These are phyloP conservation scores for Spathaspora arborariae DNA, from an alignment of 805 yeast species.

Conservation along the genomic window DNA sequence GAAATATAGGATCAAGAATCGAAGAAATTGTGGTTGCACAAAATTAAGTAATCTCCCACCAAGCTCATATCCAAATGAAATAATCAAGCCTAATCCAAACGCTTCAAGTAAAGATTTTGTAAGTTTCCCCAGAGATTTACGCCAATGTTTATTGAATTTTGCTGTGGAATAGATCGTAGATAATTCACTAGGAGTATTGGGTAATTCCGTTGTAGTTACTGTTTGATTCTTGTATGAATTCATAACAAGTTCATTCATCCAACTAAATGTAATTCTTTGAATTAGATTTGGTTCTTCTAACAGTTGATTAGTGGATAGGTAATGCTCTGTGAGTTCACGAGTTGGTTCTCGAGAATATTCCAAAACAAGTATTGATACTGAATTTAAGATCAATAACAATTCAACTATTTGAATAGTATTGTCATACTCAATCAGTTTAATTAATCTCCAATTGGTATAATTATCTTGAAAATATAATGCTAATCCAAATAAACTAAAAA, in stretches of 20 bases:
- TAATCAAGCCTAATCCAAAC: slow-evolving; percentile 21
- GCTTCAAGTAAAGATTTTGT: slow-evolving; percentile 19
- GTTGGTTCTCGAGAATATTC: slow-evolving; percentile 41
- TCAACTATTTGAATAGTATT: slow-evolving; percentile 16
- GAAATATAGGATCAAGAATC: slow-evolving; percentile 59
- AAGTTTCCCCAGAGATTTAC: slow-evolving; percentile 8
- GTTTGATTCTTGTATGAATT: slow-evolving; percentile 37
- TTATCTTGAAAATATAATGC: slow-evolving; percentile 23
- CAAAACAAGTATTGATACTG: slow-evolving; percentile 29
- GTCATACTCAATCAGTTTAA: slow-evolving; percentile 8
- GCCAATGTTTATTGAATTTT: slow-evolving; percentile 16
- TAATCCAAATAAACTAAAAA: slow-evolving; percentile 14
- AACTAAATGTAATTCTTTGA: slow-evolving; percentile 39
- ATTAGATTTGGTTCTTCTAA: slow-evolving; percentile 28
- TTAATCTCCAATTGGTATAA: slow-evolving; percentile 20
- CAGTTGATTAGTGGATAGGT: slow-evolving; percentile 15
- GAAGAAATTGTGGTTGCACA: slow-evolving; percentile 81
- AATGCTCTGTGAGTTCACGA: slow-evolving; percentile 31
- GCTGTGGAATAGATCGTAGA: slow-evolving; percentile 18
- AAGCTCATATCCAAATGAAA: slow-evolving; percentile 22
- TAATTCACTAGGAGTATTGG: slow-evolving; percentile 23
- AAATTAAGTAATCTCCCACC: slow-evolving; percentile 35
- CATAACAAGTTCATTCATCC: slow-evolving; percentile 45
- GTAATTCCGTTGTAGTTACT: slow-evolving; percentile 30
- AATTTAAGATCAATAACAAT: slow-evolving; percentile 21